These are phyloP conservation scores for Aureobasidium sp. DNA, from an alignment of 2,329 filamentous ascomycete species.

Conservation along the genomic window DNA sequence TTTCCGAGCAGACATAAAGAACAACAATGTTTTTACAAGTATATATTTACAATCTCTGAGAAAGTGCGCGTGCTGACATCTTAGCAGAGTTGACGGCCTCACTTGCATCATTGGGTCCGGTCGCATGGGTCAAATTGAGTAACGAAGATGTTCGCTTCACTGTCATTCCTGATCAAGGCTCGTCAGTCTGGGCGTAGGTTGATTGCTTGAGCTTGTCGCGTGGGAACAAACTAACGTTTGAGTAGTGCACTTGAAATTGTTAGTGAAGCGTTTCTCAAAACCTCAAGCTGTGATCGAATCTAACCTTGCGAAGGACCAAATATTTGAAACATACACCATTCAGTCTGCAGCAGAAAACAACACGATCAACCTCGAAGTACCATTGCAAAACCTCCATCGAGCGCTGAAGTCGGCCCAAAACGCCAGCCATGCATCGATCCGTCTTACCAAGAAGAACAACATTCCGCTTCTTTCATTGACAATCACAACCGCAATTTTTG, in stretches of 20 bases:
- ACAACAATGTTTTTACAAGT: slow-evolving; percentile 46
- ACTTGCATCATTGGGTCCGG: slow-evolving; percentile 61
- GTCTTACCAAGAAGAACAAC: slow-evolving; percentile 87
- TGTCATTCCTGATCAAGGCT: slow-evolving; percentile 87
- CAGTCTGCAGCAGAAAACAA: slow-evolving; percentile 76
- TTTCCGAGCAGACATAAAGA: slow-evolving; percentile 45
- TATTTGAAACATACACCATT: slow-evolving; percentile 79
- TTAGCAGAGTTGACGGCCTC: slow-evolving; percentile 52
- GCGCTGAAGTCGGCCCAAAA: slow-evolving; percentile 84
- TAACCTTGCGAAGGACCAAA: slow-evolving; percentile 50
- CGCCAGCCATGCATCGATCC: slow-evolving; percentile 72
- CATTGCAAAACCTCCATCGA: slow-evolving; percentile 76
- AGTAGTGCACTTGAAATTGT: slow-evolving; percentile 34
- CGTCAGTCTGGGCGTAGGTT: slow-evolving; percentile 89
- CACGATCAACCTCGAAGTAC: slow-evolving; percentile 93
- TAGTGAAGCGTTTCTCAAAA: slow-evolving; percentile 17
- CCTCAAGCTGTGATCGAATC: neutral
- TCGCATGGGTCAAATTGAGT: slow-evolving; percentile 85
- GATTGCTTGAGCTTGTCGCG: slow-evolving; percentile 14
- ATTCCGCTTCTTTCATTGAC: slow-evolving; percentile 83
- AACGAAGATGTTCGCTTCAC: slow-evolving; percentile 86
- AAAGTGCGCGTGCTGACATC: neutral
- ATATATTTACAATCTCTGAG: slow-evolving; percentile 22
- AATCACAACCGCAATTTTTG: slow-evolving; percentile 65
- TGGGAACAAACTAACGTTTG: neutral